Evolutionary conservation across 2,329 filamentous ascomycete genomes (phyloP).

Genomic region (Simplicillium aogashimaense): DNA sequence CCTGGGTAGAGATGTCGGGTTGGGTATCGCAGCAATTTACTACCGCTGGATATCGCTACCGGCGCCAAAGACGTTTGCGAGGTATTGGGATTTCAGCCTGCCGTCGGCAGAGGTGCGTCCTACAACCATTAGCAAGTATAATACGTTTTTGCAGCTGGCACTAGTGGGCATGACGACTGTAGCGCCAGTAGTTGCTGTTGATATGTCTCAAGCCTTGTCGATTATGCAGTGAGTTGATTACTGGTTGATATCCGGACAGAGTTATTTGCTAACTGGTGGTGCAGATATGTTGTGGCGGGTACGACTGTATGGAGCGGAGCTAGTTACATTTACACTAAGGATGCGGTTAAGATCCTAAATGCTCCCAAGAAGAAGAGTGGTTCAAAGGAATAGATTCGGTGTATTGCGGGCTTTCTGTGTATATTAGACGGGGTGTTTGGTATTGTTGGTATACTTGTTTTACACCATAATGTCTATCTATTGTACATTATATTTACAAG

Average conservation of each 20-base stretch:
- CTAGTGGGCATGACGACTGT: conserved; percentile 79
- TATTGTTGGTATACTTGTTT: background rate
- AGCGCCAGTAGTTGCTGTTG: conserved; percentile 60
- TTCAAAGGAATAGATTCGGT: background rate
- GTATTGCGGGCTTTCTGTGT: background rate
- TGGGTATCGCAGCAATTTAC: conserved; percentile 82
- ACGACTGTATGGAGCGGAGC: conserved; percentile 92
- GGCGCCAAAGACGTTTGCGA: conserved; percentile 78
- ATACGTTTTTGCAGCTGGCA: conserved; percentile 83
- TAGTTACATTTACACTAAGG: conserved; percentile 84
- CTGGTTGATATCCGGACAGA: conserved; percentile 1
- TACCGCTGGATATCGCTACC: conserved; percentile 93
- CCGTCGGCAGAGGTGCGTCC: conserved; percentile 78
- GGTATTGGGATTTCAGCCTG: conserved; percentile 97
- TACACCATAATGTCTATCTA: background rate
- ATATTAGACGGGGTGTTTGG: background rate
- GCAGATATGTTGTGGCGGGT: conserved; percentile 70
- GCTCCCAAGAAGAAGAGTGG: conserved; percentile 12
- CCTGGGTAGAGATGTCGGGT: conserved; percentile 74
- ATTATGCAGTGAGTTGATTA: conserved; percentile 49
- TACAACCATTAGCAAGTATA: conserved; percentile 80
- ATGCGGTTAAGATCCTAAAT: conserved; percentile 77
- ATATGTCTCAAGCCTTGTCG: conserved; percentile 44
- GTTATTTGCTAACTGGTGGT: conserved; percentile 1
- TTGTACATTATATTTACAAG: conserved; percentile 2